Evolutionary conservation across 129 eudicot genomes (phyloP).

Genomic region (Flaveria robusta): DNA sequence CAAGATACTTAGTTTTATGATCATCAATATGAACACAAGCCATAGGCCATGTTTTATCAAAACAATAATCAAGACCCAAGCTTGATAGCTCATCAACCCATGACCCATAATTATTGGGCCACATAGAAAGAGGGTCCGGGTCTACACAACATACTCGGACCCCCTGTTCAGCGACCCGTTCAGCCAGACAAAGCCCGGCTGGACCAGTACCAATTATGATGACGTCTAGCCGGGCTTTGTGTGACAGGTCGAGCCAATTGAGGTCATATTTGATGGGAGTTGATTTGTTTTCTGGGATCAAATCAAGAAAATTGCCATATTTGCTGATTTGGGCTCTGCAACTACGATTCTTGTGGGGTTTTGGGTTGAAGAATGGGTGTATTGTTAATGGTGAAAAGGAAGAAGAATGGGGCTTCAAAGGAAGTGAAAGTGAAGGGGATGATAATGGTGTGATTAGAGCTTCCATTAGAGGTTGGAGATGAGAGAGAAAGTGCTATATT

Average conservation of each 20-base stretch:
- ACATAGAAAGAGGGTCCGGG: slow-evolving; percentile 69
- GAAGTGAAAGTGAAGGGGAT: slow-evolving; percentile 29
- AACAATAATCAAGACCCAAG: slow-evolving; percentile 62
- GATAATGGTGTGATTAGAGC: slow-evolving; percentile 46
- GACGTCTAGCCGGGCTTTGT: slow-evolving; percentile 47
- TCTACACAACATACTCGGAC: slow-evolving; percentile 70
- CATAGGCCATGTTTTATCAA: slow-evolving; percentile 78
- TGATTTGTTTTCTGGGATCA: slow-evolving; percentile 54
- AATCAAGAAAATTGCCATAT: slow-evolving; percentile 62
- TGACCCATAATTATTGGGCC: slow-evolving; percentile 86
- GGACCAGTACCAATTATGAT: slow-evolving; percentile 78
- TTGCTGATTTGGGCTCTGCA: slow-evolving; percentile 43
- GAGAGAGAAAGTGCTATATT: slow-evolving; percentile 18
- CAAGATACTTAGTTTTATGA: slow-evolving; percentile 60
- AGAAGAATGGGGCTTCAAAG: slow-evolving; percentile 12
- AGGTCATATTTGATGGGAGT: slow-evolving; percentile 47
- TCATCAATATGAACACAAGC: slow-evolving; percentile 57
- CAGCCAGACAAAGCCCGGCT: slow-evolving; percentile 76
- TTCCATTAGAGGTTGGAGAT: slow-evolving; percentile 45
- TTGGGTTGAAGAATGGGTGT: slow-evolving; percentile 27
- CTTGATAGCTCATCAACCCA: slow-evolving; percentile 80
- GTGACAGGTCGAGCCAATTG: slow-evolving; percentile 48
- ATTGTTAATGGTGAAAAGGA: slow-evolving; percentile 30
- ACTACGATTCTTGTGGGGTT: slow-evolving; percentile 20
- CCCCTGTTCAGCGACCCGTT: slow-evolving; percentile 53